Conservation (phyloP, 441 rosid genomes). For the Macaranga tanarius region DNA sequence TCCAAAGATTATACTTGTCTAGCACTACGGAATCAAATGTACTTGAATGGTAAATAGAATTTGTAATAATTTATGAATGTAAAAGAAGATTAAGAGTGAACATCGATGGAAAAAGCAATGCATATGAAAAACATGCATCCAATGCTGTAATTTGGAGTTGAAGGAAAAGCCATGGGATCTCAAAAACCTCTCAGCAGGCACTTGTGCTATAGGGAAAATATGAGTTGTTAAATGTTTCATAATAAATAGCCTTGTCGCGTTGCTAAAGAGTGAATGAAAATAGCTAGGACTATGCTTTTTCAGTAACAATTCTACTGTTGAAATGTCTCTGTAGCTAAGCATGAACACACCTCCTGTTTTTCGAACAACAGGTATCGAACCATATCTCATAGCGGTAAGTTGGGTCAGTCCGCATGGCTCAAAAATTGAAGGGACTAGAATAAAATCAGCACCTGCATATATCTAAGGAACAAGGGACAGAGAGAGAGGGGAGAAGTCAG, state of each 20-base stretch:
- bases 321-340: not conserved
- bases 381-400: constrained; percentile 95
- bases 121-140: not conserved
- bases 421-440: constrained; percentile 91
- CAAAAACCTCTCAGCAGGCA: not conserved
- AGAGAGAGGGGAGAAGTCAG: constrained; percentile 5
- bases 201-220: not conserved
- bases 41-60: not conserved
- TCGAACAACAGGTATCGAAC: constrained; percentile 86
- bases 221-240: not conserved
- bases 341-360: constrained; percentile 82
- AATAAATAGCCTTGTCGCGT: not conserved
- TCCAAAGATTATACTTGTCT: not conserved
- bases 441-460: constrained; percentile 94
- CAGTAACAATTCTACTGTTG: not conserved
- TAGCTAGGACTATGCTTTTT: not conserved
- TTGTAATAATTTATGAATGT: not conserved
- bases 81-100: not conserved
- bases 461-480: constrained; percentile 39
- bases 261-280: not conserved
- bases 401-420: constrained; percentile 99
- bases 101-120: not conserved
- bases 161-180: not conserved
- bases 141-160: not conserved
- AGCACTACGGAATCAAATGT: not conserved